These are phyloP conservation scores for Picocystis salinarum DNA, from an alignment of 139 green algal genomes.

Conservation along the genomic window DNA sequence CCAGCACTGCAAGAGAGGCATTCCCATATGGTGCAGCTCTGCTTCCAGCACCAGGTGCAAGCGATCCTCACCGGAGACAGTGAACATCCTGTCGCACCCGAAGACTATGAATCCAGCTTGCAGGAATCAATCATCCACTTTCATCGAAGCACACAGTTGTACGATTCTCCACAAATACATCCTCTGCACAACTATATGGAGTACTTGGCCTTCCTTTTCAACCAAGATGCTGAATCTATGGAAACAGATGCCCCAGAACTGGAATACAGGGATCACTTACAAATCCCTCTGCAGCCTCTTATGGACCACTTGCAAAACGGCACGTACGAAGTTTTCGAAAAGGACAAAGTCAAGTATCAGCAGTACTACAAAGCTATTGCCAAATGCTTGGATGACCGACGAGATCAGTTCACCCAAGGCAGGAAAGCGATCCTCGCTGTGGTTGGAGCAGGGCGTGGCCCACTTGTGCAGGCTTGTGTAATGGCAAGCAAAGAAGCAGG, in stretches of 20 bases:
- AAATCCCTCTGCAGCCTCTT: slow-evolving; percentile 68
- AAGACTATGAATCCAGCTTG: too few relatives aligned
- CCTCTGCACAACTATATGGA: slow-evolving; percentile 67
- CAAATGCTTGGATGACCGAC: slow-evolving; percentile 34
- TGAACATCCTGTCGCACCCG: too few relatives aligned
- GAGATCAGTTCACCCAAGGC: slow-evolving; percentile 1
- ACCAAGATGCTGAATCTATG: too few relatives aligned
- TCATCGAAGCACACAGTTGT: too few relatives aligned
- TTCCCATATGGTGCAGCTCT: too few relatives aligned
- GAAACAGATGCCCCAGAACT: slow-evolving; percentile 35
- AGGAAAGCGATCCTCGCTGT: slow-evolving; percentile 55
- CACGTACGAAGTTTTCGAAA: slow-evolving; percentile 97
- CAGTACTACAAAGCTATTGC: slow-evolving; percentile 67
- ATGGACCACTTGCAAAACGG: slow-evolving; percentile 89
- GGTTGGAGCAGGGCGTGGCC: slow-evolving; percentile 78
- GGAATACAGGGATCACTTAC: slow-evolving; percentile 71
- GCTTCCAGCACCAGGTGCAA: too few relatives aligned
- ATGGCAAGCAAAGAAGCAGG: slow-evolving; percentile 6
- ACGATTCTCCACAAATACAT: slow-evolving; percentile 17
- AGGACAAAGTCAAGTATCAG: slow-evolving; percentile 80
- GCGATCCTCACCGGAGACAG: too few relatives aligned
- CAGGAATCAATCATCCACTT: too few relatives aligned
- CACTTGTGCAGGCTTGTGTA: slow-evolving; percentile 53
- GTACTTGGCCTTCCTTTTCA: slow-evolving; percentile 86
- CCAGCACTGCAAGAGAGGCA: too few relatives aligned